A percentile compares a stretch with the other conserved stretches of the same genome.
phyloP scores from a whole-genome alignment of 148 eudicot genomes.

The Arbutus unedo region DNA sequence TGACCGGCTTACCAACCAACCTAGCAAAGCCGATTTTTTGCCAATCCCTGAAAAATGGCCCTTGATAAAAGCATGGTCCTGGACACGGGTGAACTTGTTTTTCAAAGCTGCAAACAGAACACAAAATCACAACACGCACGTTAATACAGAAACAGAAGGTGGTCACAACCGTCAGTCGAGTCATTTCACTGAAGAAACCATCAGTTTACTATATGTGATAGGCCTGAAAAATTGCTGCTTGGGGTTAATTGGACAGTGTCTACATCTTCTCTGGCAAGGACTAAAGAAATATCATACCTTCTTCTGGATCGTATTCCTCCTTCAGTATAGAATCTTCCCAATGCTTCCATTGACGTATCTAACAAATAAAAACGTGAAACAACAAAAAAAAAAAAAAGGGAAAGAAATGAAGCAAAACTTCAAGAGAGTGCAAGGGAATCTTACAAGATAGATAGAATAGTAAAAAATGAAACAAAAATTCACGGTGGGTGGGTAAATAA shows the following conservation, averaged over 20 bases:
- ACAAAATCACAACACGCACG: neutral
- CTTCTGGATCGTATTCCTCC: constrained; percentile 29
- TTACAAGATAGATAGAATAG: no score
- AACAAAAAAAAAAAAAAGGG: neutral
- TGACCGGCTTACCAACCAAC: constrained; percentile 63
- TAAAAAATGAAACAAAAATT: neutral
- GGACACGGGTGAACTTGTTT: constrained; percentile 32
- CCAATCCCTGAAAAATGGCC: constrained; percentile 39
- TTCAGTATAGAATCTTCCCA: constrained; percentile 52
- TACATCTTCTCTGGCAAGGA: no score
- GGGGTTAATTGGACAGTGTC: neutral
- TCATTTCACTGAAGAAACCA: neutral
- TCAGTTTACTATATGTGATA: neutral
- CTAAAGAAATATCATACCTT: constrained; percentile 16
- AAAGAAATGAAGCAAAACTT: neutral
- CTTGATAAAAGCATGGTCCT: constrained; percentile 47
- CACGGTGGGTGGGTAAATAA: neutral
- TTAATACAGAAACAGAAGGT: neutral
- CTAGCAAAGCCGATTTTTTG: constrained; percentile 30
- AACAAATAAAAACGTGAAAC: neutral
- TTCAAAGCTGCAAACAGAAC: constrained; percentile 21
- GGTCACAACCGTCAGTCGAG: neutral
- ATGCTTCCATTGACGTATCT: constrained; percentile 64
- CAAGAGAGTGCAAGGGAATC: neutral
- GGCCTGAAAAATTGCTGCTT: neutral